Evolutionary conservation across 2,329 filamentous ascomycete genomes (phyloP).

Genomic region (Boeremia exigua): DNA sequence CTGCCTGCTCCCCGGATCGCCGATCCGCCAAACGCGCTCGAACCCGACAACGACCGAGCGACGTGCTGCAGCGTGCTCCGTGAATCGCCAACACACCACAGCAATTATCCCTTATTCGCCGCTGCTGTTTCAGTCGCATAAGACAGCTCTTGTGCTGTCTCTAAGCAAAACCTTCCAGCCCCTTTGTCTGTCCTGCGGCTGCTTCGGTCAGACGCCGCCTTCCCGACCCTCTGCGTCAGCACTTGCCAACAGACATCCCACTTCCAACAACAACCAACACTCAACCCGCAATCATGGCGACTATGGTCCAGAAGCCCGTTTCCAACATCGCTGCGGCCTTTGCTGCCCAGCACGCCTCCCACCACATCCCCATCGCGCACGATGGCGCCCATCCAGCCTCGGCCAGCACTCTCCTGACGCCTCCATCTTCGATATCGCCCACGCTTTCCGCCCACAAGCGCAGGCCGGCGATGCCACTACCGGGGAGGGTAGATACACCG

Average conservation of each 20-base stretch:
- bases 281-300: conserved; percentile 42
- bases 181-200: conserved; percentile 23
- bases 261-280: background rate
- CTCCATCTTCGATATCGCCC: conserved; percentile 94
- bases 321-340: conserved; percentile 52
- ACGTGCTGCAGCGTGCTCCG: conserved; percentile 39
- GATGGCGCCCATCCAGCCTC: conserved; percentile 35
- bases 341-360: conserved; percentile 37
- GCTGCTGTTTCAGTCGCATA: conserved; percentile 24
- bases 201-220: conserved; percentile 28
- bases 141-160: conserved; percentile 31
- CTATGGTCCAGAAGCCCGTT: conserved; percentile 43
- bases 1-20: conserved; percentile 25
- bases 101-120: conserved; percentile 21
- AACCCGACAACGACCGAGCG: conserved; percentile 13
- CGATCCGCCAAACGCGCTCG: conserved; percentile 32
- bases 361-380: conserved; percentile 36
- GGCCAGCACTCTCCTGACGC: conserved; percentile 73
- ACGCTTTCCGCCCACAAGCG: conserved; percentile 81
- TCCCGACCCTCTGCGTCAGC: conserved; percentile 42
- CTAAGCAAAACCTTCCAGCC: conserved; percentile 4
- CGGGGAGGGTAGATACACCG: conserved; percentile 55
- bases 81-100: conserved; percentile 24
- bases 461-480: conserved; percentile 58
- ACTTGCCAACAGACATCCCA: conserved; percentile 18